Evolutionary conservation across 805 yeast species (phyloP).

Genomic region (Metschnikowia borealis): DNA sequence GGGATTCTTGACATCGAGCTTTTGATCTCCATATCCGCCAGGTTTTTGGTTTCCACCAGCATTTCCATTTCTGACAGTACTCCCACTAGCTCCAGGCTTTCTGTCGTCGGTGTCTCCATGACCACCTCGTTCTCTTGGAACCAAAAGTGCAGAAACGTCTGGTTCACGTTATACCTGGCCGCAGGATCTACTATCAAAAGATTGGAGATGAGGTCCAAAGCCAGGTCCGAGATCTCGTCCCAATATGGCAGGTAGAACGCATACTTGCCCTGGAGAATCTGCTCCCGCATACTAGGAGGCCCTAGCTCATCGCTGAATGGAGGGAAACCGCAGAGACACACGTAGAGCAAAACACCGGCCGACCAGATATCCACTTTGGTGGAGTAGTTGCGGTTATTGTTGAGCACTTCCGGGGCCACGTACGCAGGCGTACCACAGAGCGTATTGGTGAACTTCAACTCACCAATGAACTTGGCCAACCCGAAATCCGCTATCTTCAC

Average conservation of each 20-base stretch:
- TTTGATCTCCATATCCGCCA: too few relatives aligned
- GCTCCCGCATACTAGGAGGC: constrained; percentile 76
- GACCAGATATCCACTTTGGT: constrained; percentile 81
- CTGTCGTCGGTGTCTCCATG: background rate
- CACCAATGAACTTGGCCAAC: constrained; percentile 64
- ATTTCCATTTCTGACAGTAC: background rate
- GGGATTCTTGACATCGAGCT: constrained; percentile 1
- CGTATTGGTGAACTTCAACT: constrained; percentile 68
- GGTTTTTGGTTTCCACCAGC: background rate
- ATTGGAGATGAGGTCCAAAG: constrained; percentile 60
- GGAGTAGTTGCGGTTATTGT: constrained; percentile 54
- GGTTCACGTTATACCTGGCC: constrained; percentile 39
- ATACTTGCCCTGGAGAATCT: constrained; percentile 60
- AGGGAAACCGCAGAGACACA: constrained; percentile 79
- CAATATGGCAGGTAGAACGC: constrained; percentile 79
- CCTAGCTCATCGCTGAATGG: constrained; percentile 81
- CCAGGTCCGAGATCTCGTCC: constrained; percentile 66
- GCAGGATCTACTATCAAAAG: constrained; percentile 52
- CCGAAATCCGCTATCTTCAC: constrained; percentile 88
- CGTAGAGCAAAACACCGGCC: constrained; percentile 72
- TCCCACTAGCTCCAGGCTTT: too few relatives aligned
- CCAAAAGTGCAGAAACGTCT: constrained; percentile 45
- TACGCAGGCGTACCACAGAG: constrained; percentile 86
- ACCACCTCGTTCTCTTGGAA: constrained; percentile 20
- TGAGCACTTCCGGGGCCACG: constrained; percentile 77